Conservation (phyloP, 345 rosid genomes). For the Trapa incisa region DNA sequence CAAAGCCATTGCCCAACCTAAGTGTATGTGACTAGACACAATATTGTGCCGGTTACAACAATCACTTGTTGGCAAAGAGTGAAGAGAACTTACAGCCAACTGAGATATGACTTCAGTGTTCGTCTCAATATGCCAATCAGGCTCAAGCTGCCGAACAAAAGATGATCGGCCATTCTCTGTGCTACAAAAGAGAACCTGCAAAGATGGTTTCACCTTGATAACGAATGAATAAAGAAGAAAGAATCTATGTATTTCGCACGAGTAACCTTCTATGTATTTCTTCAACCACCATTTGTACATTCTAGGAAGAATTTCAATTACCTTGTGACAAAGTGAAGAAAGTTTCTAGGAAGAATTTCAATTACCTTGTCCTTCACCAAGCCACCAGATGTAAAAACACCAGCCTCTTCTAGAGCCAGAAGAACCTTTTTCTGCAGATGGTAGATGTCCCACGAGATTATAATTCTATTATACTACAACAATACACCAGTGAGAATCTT, state of each 20-base stretch:
- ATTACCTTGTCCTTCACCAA: conserved; percentile 86
- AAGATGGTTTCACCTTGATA: neutral
- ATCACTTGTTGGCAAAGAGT: neutral
- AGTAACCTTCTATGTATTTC: neutral
- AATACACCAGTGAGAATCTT: too few species aligned
- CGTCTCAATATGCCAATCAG: conserved; percentile 96
- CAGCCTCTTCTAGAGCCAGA: conserved; percentile 79
- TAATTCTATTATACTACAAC: too few species aligned
- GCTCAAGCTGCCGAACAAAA: conserved; percentile 92
- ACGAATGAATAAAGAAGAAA: neutral
- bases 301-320: neutral
- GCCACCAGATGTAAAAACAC: conserved; percentile 88
- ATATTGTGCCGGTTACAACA: neutral
- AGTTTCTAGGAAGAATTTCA: neutral
- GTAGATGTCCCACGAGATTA: neutral
- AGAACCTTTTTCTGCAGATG: conserved; percentile 63
- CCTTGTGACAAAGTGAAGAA: neutral
- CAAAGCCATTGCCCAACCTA: neutral
- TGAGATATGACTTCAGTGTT: conserved; percentile 65
- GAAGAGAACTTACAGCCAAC: conserved; percentile 52
- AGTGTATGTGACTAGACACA: neutral
- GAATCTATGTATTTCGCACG: neutral
- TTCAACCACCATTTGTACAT: neutral
- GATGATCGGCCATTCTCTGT: conserved; percentile 81
- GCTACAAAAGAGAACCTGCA: conserved; percentile 96